Conservation (phyloP, 1,284 basidiomycete genomes). For the Rhizopogon parksii region DNA sequence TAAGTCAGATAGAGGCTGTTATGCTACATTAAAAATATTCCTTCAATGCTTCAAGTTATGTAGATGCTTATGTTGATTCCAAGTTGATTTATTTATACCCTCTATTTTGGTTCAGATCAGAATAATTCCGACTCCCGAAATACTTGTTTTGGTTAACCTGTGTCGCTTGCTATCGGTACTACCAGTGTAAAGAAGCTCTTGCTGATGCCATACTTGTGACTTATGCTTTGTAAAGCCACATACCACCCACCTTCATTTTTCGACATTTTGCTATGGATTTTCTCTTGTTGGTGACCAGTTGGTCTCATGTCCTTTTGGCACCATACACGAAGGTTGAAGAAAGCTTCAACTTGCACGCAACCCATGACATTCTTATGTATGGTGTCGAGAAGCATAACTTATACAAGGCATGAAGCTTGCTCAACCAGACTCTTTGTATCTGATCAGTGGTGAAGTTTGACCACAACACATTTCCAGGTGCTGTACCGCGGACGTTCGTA, state of each 20-base stretch:
- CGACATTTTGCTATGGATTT: slow-evolving; percentile 40
- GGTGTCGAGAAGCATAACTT: slow-evolving; percentile 45
- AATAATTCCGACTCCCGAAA: no score
- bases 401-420: slow-evolving; percentile 29
- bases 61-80: no score
- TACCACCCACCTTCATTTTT: background rate
- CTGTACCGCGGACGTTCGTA: slow-evolving; percentile 85
- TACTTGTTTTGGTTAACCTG: no score
- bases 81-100: no score
- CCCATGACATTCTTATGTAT: slow-evolving; percentile 81
- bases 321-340: slow-evolving; percentile 98
- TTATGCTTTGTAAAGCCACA: no score
- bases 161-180: no score
- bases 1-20: no score
- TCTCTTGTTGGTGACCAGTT: slow-evolving; percentile 49
- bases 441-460: slow-evolving; percentile 59
- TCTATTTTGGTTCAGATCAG: no score
- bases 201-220: no score
- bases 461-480: slow-evolving; percentile 84
- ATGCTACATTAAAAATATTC: no score
- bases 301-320: slow-evolving; percentile 65
- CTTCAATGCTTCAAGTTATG: no score
- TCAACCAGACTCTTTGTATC: slow-evolving; percentile 2
- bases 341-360: slow-evolving; percentile 91
- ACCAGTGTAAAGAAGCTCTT: no score